Base-by-base conservation (phyloP, 2,329 filamentous ascomycete species). In the Phialophora macrospora region DNA sequence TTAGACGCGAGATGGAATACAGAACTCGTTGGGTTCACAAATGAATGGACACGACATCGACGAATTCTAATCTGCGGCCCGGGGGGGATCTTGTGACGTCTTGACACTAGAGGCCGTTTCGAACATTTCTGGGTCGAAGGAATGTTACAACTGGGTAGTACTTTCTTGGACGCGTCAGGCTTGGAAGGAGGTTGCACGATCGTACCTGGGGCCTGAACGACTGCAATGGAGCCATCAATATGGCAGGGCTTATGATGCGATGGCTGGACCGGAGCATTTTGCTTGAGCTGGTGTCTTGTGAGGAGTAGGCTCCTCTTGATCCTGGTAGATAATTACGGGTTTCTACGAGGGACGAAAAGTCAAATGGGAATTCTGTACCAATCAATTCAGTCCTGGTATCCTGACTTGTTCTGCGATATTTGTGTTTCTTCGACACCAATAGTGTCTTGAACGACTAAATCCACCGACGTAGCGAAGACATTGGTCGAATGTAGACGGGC, bases 231-330 rank as follows among this genome's bases (percentile, higher is more conserved):
- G 30, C 46, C n/a, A 51, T 24, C 34, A 20, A 44, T n/a, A 17
- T 54, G 26, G 48, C 58, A 60, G 30, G 58, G 32, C 46, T 60
- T 55, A 55, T 34, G 52, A 52, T 60, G 58, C 58, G 34, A 60
- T 60, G 58, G 58, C 58, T 41, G 58, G 58, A 60, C 58, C 46
- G 58, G 58, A 41, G 46, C 46, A 60, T 60, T 28, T 7, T 60
- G 30, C 48, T 52, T 60, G 52, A 12, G 4, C 52, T 30, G 24
- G 28, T 14, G n/a, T 22, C 20, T 51, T 30, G 30, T 20, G 38
- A 65, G 38, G 34, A 22, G 26, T 46, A 55, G n/a, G 55, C 20
- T 11, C 38, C 24, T 4, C 55, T 51, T 24, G 41, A 51, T 12
- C 24, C 7, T 49, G 41, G 26, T 44, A 30, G 28, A 11, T 24